A percentile compares a stretch with the other conserved stretches of the same genome.
These are phyloP conservation scores for Neofusicoccum ribis DNA, from an alignment of 2,329 filamentous ascomycete genomes.

Conservation along the genomic window DNA sequence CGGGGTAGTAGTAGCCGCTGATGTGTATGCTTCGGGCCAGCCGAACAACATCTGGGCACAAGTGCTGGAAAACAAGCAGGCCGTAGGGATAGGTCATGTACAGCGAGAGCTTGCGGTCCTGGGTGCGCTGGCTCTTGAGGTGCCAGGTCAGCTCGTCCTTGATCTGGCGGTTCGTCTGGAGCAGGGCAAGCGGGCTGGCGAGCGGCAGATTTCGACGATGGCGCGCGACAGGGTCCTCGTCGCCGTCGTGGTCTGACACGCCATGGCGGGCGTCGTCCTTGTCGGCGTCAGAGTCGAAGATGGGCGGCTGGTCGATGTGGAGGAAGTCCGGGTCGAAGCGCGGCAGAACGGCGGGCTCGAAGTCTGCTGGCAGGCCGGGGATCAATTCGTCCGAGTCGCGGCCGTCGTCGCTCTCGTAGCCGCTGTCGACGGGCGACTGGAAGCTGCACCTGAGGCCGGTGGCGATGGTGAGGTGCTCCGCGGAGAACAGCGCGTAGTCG, in stretches of 20 bases:
- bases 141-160: slow-evolving; percentile 38
- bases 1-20: slow-evolving; percentile 35
- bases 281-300: not conserved
- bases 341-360: slow-evolving; percentile 28
- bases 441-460: slow-evolving; percentile 9
- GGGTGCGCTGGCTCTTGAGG: slow-evolving; percentile 27
- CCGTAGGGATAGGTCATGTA: slow-evolving; percentile 44
- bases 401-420: slow-evolving; percentile 26
- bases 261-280: not conserved
- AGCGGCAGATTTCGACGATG: slow-evolving; percentile 22
- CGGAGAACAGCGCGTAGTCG: slow-evolving; percentile 39
- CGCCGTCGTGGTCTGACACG: not conserved
- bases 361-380: slow-evolving; percentile 39
- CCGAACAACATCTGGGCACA: slow-evolving; percentile 41
- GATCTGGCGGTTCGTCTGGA: slow-evolving; percentile 35
- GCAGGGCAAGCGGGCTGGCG: slow-evolving; percentile 30
- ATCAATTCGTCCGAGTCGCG: slow-evolving; percentile 20
- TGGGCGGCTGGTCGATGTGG: slow-evolving; percentile 10
- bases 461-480: slow-evolving; percentile 40
- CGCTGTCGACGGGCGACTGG: slow-evolving; percentile 34
- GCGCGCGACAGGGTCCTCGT: not conserved
- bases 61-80: slow-evolving; percentile 40
- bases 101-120: slow-evolving; percentile 35
- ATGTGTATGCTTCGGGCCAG: slow-evolving; percentile 44
- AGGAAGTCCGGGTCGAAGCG: slow-evolving; percentile 19